Conservation (phyloP, 768 basidiomycete species). For the Mrakia blollopis region DNA sequence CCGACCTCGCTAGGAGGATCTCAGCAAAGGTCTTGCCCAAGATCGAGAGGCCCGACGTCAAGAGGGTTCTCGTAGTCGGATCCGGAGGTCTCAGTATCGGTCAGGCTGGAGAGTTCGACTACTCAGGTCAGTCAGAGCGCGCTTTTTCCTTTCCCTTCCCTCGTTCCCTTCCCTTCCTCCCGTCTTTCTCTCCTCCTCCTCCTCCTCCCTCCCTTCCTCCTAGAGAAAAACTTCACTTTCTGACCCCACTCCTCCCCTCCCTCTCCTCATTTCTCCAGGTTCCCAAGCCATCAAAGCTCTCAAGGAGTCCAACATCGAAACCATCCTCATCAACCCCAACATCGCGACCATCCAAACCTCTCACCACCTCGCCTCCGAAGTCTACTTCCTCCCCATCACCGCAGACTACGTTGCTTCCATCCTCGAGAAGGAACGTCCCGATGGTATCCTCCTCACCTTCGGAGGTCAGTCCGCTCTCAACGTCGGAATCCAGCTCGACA, state of each 20-base stretch:
- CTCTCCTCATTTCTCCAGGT: conserved; percentile 44
- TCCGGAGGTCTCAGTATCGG: conserved; percentile 94
- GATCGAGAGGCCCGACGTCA: conserved; percentile 81
- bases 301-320: conserved; percentile 86
- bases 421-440: conserved; percentile 94
- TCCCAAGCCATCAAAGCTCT: conserved; percentile 98
- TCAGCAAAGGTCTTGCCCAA: conserved; percentile 92
- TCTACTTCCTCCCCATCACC: conserved; percentile 96
- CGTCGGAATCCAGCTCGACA: conserved; percentile 92
- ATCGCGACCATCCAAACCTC: conserved; percentile 99
- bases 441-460: conserved; percentile 94
- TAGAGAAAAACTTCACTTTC: background rate
- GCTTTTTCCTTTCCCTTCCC: background rate
- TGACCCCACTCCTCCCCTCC: background rate
- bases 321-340: conserved; percentile 96
- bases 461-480: conserved; percentile 98
- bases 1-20: conserved; percentile 85
- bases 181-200: background rate
- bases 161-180: background rate
- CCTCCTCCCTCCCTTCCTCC: background rate
- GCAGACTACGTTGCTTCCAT: conserved; percentile 98
- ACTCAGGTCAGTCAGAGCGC: conserved; percentile 58
- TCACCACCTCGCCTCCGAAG: conserved; percentile 90
- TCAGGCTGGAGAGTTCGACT: conserved; percentile 99
- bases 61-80: conserved; percentile 93